Conservation (phyloP, 2,329 filamentous ascomycete species). For the Aspergillus sp. region DNA sequence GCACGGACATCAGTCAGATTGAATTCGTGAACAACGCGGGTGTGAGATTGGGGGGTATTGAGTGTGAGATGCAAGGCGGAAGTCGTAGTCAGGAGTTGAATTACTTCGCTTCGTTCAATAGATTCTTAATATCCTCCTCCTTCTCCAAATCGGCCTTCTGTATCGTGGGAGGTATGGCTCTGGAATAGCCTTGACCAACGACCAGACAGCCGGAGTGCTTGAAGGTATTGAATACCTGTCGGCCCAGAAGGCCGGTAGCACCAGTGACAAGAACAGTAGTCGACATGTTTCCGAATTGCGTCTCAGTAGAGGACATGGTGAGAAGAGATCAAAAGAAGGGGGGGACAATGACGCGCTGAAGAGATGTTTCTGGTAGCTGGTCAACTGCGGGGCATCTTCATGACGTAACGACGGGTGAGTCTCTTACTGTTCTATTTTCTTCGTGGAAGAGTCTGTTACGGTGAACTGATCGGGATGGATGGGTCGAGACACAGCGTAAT, state of each 20-base stretch:
- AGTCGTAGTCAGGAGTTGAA: conserved; percentile 17
- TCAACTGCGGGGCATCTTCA: conserved; percentile 15
- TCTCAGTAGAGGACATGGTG: conserved; percentile 10
- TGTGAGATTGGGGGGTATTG: neutral
- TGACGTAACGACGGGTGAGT: conserved; percentile 20
- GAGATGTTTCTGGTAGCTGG: neutral
- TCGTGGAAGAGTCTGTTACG: neutral
- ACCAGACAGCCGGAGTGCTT: conserved; percentile 66
- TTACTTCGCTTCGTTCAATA: conserved; percentile 57
- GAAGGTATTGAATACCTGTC: conserved; percentile 74
- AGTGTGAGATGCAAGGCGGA: neutral
- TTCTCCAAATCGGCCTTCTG: conserved; percentile 58
- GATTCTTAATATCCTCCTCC: conserved; percentile 45
- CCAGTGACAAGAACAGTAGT: conserved; percentile 74
- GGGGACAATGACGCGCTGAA: conserved; percentile 2
- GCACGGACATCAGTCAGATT: conserved; percentile 4
- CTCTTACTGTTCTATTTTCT: neutral
- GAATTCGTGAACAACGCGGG: conserved; percentile 3
- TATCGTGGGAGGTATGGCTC: conserved; percentile 69
- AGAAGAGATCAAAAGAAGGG: conserved; percentile 3
- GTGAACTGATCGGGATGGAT: neutral
- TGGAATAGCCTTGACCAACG: conserved; percentile 71
- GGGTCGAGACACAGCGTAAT: neutral
- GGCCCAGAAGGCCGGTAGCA: conserved; percentile 79
- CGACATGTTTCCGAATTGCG: conserved; percentile 30